Evolutionary conservation across 495 filamentous ascomycete species (phyloP), one percentile per base, ranked within the genome.

Genomic region (Diplogelasinospora grovesii): DNA sequence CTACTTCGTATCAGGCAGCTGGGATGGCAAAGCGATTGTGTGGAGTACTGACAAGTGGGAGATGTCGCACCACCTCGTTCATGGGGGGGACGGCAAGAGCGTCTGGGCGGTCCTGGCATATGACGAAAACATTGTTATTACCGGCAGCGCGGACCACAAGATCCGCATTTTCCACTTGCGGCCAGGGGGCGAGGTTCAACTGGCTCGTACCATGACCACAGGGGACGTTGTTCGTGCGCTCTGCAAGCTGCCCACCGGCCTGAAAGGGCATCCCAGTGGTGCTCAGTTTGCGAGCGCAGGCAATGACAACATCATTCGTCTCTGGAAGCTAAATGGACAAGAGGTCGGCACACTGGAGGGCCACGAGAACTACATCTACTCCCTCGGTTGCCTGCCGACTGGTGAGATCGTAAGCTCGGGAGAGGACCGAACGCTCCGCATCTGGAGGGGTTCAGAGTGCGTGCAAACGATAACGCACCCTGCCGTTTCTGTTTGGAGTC

Each of bases 401-500:
- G 90, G 89, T 5, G 89, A 95, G 50, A 65, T 99, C 13, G 85
- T 90, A 29, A 96, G 89, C 59, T 80, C 86, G 2, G 86, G 87
- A 8, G 93, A 99, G 60, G 93, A 99, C 63, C 79, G 93, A 32
- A 95, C 93, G 7, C 76, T 90, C 13, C 71, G 86, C 35, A 71
- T 99, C 53, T 99, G 93, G 93, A 78, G 76, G 45, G 81, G 79
- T 25, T 76, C 62, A 13, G 69, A 89, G 34, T 96, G 89, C 54
- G 65, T 95, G 38, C 93, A 99, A 63, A 95, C 88, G 8, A 97
- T 99, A 43, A 95, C 89, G 4, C 93, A 95, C 57, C 93, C 93
- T 24, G 93, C 93, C 9, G 95, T 96, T 25, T 95, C 89, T 0
- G 89, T 99, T 1, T 99, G 93, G 93, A 68, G 77, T 27, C 86